phyloP scores from a whole-genome alignment of 371 early-diverging fungal species.

The Haplosporangium sp. region DNA sequence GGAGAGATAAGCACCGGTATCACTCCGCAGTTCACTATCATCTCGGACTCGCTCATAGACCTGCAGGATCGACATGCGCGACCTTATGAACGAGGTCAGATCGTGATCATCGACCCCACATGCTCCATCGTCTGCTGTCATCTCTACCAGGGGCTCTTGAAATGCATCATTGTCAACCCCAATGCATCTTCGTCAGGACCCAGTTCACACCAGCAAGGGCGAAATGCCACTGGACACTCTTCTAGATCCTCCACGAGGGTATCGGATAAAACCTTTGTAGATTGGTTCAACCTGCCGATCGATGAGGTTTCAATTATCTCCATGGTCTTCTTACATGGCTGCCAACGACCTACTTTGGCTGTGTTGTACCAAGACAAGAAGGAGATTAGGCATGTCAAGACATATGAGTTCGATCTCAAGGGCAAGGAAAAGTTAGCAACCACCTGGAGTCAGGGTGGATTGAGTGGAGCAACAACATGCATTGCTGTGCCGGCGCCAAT shows the following conservation, averaged over 20 bases:
- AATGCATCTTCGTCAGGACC: constrained; percentile 13
- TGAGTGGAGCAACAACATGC: constrained; percentile 70
- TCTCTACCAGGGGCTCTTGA: constrained; percentile 38
- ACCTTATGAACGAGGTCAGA: constrained; percentile 34
- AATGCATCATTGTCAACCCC: constrained; percentile 30
- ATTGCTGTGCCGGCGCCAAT: constrained; percentile 67
- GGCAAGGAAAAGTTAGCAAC: constrained; percentile 62
- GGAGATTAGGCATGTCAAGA: constrained; percentile 71
- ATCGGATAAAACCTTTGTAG: constrained; percentile 45
- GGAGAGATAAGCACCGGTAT: constrained; percentile 1
- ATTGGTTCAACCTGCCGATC: constrained; percentile 60
- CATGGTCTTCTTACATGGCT: constrained; percentile 73
- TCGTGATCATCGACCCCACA: constrained; percentile 38
- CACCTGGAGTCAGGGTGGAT: constrained; percentile 58
- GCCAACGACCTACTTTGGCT: constrained; percentile 67
- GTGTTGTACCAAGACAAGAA: constrained; percentile 82
- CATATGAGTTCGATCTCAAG: constrained; percentile 66
- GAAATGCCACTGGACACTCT: constrained; percentile 16
- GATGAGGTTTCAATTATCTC: constrained; percentile 78
- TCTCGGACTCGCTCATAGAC: constrained; percentile 40
- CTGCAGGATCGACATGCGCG: constrained; percentile 42
- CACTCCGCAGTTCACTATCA: constrained; percentile 43
- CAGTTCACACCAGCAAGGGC: background rate
- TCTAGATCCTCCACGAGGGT: constrained; percentile 26
- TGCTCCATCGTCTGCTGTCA: constrained; percentile 38